phyloP scores from a whole-genome alignment of 768 basidiomycete genomes.

The Hericium alpestre region DNA sequence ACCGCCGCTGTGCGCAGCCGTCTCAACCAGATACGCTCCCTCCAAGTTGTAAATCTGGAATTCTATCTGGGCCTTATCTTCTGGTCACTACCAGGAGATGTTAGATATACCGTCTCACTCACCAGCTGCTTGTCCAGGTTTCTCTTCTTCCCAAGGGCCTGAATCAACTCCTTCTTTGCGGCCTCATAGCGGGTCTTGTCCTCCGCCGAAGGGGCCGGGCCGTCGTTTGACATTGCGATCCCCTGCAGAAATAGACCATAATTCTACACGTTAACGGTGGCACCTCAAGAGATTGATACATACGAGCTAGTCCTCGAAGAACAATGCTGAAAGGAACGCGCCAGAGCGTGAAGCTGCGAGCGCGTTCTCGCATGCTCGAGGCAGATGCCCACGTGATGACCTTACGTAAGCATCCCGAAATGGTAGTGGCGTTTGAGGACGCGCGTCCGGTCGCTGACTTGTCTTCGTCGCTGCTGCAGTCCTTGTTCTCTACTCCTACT shows the following conservation, averaged over 20 bases:
- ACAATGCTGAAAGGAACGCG: background rate
- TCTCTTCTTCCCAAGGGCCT: constrained; percentile 67
- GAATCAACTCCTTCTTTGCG: constrained; percentile 63
- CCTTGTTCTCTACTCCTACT: constrained; percentile 1
- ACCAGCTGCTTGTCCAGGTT: constrained; percentile 71
- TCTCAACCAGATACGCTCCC: constrained; percentile 66
- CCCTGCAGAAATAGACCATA: constrained; percentile 1
- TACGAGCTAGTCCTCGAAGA: background rate
- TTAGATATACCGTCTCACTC: constrained; percentile 15
- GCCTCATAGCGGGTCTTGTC: constrained; percentile 63
- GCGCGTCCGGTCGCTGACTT: constrained; percentile 5
- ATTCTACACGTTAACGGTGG: background rate
- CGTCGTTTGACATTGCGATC: constrained; percentile 28
- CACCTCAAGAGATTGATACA: background rate
- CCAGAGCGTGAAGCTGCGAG: background rate
- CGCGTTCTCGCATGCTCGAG: background rate
- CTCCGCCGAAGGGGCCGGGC: constrained; percentile 39
- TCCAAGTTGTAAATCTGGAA: constrained; percentile 72
- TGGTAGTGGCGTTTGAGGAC: constrained; percentile 2
- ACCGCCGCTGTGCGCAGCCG: constrained; percentile 64
- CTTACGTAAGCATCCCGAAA: background rate
- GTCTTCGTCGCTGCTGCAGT: background rate
- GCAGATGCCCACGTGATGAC: background rate
- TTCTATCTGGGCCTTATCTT: constrained; percentile 62
- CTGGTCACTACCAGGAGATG: background rate